Percentiles rank a stretch among this genome's conserved stretches.
Conservation (phyloP, 768 basidiomycete genomes). For the Lentinula sp. region DNA sequence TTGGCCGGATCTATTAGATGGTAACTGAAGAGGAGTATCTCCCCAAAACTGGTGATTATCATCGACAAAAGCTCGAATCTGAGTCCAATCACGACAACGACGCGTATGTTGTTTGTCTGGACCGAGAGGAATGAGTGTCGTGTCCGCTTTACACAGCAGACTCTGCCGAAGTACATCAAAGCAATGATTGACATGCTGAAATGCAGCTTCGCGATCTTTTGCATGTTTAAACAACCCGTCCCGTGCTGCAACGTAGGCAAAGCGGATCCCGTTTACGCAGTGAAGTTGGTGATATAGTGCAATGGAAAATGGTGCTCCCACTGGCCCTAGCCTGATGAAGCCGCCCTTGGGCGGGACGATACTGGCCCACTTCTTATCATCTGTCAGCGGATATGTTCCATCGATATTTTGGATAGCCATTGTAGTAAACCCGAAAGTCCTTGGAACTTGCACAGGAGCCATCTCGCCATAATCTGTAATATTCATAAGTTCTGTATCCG, state of each 20-base stretch:
- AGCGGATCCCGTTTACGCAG: constrained; percentile 19
- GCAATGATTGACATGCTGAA: constrained; percentile 13
- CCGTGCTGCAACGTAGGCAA: constrained; percentile 10
- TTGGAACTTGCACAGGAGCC: not conserved
- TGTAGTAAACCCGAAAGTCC: not conserved
- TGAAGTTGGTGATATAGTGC: constrained; percentile 24
- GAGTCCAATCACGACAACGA: constrained; percentile 8
- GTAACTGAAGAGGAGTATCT: not conserved
- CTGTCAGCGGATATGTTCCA: constrained; percentile 3
- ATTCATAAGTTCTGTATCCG: not conserved
- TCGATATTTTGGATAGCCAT: not conserved
- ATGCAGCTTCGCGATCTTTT: constrained; percentile 3
- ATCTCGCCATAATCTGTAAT: not conserved
- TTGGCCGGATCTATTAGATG: not conserved
- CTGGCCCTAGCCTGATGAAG: constrained; percentile 14
- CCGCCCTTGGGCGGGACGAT: constrained; percentile 9
- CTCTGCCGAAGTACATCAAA: constrained; percentile 12
- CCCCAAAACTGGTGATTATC: constrained; percentile 9
- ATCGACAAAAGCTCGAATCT: constrained; percentile 6
- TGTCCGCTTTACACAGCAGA: constrained; percentile 9
- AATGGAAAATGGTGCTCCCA: constrained; percentile 16
- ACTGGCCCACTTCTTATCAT: constrained; percentile 9
- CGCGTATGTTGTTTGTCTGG: not conserved
- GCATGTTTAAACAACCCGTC: constrained; percentile 10
- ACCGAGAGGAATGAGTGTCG: constrained; percentile 3